phyloP scores from a whole-genome alignment of 257 asterid species.

The Craterostigma plantagineum region DNA sequence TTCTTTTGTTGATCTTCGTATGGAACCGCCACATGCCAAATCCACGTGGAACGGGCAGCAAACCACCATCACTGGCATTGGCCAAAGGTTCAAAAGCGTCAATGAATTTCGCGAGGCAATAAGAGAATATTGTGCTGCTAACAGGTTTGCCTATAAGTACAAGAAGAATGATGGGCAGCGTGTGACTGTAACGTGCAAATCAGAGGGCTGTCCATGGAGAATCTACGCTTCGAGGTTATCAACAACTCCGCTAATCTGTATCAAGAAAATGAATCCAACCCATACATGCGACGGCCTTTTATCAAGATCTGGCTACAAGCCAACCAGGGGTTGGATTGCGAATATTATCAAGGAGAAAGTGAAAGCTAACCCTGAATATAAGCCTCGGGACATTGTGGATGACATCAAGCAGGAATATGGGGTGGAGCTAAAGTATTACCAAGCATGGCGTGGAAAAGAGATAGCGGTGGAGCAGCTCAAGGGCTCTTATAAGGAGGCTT shows the following conservation, averaged over 20 bases:
- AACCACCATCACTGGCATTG: slow-evolving; percentile 80
- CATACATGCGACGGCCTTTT: slow-evolving; percentile 79
- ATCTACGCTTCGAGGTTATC: slow-evolving; percentile 91
- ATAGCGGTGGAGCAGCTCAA: slow-evolving; percentile 98
- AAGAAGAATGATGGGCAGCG: slow-evolving; percentile 97
- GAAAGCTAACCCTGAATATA: slow-evolving; percentile 64
- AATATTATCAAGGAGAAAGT: slow-evolving; percentile 89
- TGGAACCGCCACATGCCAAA: slow-evolving; percentile 49
- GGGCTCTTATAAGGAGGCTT: slow-evolving; percentile 94
- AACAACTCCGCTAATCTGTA: slow-evolving; percentile 87
- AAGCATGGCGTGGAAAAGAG: slow-evolving; percentile 99
- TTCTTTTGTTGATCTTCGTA: slow-evolving; percentile 9
- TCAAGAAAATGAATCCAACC: slow-evolving; percentile 78
- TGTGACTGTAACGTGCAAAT: slow-evolving; percentile 93
- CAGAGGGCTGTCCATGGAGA: slow-evolving; percentile 96
- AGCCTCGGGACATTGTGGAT: slow-evolving; percentile 86
- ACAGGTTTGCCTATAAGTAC: slow-evolving; percentile 82
- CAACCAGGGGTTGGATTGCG: slow-evolving; percentile 97
- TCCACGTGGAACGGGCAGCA: slow-evolving; percentile 75
- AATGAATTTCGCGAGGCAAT: slow-evolving; percentile 92
- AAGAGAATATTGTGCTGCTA: slow-evolving; percentile 75
- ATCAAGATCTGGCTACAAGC: slow-evolving; percentile 55
- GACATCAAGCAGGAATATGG: slow-evolving; percentile 91
- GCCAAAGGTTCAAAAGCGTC: slow-evolving; percentile 89
- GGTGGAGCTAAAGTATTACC: slow-evolving; percentile 79